Evolutionary conservation across 1,139 yeast genomes (phyloP), one percentile per base, ranked within the genome.

Genomic region (Magnusiomyces sp.): DNA sequence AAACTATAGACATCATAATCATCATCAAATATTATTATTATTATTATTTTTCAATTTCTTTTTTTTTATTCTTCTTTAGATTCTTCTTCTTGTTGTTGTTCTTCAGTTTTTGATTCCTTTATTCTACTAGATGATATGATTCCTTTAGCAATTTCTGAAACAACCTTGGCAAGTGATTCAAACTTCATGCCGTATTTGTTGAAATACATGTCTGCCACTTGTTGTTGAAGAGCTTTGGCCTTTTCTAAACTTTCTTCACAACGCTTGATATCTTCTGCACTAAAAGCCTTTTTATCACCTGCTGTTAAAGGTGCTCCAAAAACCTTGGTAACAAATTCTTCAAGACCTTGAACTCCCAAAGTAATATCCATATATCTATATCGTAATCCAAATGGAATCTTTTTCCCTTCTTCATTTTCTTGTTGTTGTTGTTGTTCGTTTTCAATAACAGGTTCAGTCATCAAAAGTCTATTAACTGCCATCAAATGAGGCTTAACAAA

Each of bases 281-380:
- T 23, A 23, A 23, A 23, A 5, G 29, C 29, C 29, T 23, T 23
- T 23, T 23, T 23, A 7, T 23, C 29, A 5, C 6, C 29, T 23
- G 6, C 29, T 23, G 29, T 23, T 7, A 23, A 23, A 7, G 4
- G 29, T 23, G 29, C 29, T 5, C 6, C 7, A 23, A 23, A 23
- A 14, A 48, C 40, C 14, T 39, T 45, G 19, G 40, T 40, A 7
- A 33, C 31, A 29, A 47, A 36, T 33, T 47, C 50, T 1, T 33
- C 44, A 2, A 51, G 46, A n/a, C 53, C 53, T 36, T 46, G 32
- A 1, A 43, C 39, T 40, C 53, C 53, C 14, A 51, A 45, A 6
- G 46, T 48, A 19, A 46, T 37, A 44, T 51, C 45, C 37, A 42
- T 46, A 43, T 51, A 51, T 36, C 43, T 39, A 41, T 42, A 46